Evolutionary conservation across 192 early-diverging fungal genomes (phyloP), one percentile per base, ranked within the genome.

Genomic region (Podila epicladia): DNA sequence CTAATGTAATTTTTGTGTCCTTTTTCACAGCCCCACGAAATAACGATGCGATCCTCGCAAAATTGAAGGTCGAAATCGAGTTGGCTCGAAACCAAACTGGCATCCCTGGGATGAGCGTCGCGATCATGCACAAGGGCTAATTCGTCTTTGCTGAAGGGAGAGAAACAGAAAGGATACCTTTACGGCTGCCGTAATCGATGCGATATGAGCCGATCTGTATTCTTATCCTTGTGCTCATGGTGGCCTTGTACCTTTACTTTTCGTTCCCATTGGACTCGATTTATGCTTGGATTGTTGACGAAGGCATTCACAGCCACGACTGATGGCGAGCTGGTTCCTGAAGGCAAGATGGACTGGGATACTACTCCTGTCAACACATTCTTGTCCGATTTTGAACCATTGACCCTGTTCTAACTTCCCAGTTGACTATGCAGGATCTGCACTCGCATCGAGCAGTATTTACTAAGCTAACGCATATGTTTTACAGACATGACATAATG

Each of bases 331-430:
- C 38, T 70, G 48, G 68, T 70, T 17, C 59, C 58, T 0, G 68
- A 70, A 8, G 59, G 59, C 0, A 70, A 70, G 48, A 37, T 51
- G 8, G 59, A 70, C 2, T 70, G 68, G 68, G 68, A 70, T n/a
- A 62, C 24, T 2, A 62, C 59, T 0, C 59, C 68, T 0, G 48
- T 70, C 15, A 33, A 19, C 19, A 31, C 60, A 9, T 70, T 62
- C 32, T 12, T 70, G 4, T 59, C 68, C 15, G 68, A 62, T 29
- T 59, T 59, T 20, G 13, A n/a, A 17, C 62, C 68, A 67, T 35
- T 20, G 45, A 62, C 22, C 68, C 68, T 12, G 29, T 50, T 2
- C 59, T 62, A 4, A 62, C 68, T 12, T 48, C 38, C 5, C 37
- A 70, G 48, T 48, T 70, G 17, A 70, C 68, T 13, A 32, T 64